A percentile compares a stretch with the other conserved stretches of the same genome.
Conservation (phyloP, 2,329 filamentous ascomycete genomes). For the Penicillium sp. region DNA sequence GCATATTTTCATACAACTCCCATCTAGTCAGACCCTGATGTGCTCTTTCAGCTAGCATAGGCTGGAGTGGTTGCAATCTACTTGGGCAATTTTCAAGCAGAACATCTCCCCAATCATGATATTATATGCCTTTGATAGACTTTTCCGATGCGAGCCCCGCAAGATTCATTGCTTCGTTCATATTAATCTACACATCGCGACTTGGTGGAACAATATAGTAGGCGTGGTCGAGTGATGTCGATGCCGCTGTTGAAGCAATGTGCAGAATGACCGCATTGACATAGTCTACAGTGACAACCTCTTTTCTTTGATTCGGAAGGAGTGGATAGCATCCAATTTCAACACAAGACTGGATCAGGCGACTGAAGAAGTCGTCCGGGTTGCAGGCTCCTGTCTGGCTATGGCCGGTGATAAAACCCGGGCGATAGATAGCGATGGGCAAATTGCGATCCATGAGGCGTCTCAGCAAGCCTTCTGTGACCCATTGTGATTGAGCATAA, state of each 20-base stretch:
- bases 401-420: constrained; percentile 80
- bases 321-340: constrained; percentile 60
- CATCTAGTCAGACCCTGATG: constrained; percentile 26
- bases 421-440: constrained; percentile 71
- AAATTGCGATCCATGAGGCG: constrained; percentile 76
- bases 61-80: constrained; percentile 8
- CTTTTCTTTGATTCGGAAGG: constrained; percentile 30
- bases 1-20: constrained; percentile 33
- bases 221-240: constrained; percentile 16
- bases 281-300: constrained; percentile 34
- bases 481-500: constrained; percentile 88
- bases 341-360: constrained; percentile 78
- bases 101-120: constrained; percentile 20
- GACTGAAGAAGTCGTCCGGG: constrained; percentile 82
- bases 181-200: constrained; percentile 15
- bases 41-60: constrained; percentile 30
- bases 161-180: constrained; percentile 20
- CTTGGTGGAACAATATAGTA: constrained; percentile 26
- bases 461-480: constrained; percentile 67
- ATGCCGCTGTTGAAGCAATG: constrained; percentile 18
- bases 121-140: constrained; percentile 11
- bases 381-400: constrained; percentile 64
- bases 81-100: constrained; percentile 7
- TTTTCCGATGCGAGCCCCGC: not conserved
- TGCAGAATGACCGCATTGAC: constrained; percentile 25